These are phyloP conservation scores for Meredithiella fracta DNA, from an alignment of 2,329 filamentous ascomycete species.

Conservation along the genomic window DNA sequence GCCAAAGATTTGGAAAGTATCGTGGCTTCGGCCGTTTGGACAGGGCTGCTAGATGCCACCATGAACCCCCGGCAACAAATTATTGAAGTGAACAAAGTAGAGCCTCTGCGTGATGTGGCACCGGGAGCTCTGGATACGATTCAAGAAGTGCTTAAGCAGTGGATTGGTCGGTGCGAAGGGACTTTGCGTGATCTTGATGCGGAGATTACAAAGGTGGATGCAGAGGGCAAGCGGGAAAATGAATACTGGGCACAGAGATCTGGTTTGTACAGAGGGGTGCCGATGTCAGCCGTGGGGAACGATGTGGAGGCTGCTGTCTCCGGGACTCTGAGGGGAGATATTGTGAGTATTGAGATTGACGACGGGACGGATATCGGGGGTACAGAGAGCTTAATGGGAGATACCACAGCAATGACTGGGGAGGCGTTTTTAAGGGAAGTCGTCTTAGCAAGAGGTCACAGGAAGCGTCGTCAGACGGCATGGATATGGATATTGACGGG, in stretches of 20 bases:
- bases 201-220: conserved; percentile 39
- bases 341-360: background rate
- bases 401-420: too few species aligned
- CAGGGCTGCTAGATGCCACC: conserved; percentile 63
- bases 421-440: too few species aligned
- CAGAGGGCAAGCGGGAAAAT: conserved; percentile 19
- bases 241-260: conserved; percentile 10
- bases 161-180: conserved; percentile 61
- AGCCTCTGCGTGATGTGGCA: conserved; percentile 71
- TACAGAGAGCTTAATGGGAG: too few species aligned
- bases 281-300: background rate
- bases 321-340: too few species aligned
- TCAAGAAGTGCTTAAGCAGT: conserved; percentile 50
- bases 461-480: conserved; percentile 32
- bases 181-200: conserved; percentile 60
- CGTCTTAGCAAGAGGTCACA: conserved; percentile 15
- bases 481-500: conserved; percentile 39
- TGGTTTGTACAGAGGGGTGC: conserved; percentile 1
- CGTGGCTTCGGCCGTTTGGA: conserved; percentile 76
- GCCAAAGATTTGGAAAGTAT: conserved; percentile 65
- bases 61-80: conserved; percentile 62
- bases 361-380: too few species aligned
- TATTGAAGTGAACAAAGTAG: conserved; percentile 64
- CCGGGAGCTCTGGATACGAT: conserved; percentile 56
- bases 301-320: background rate